phyloP scores from a whole-genome alignment of 306 rosid species.

The Vachellia pachyceras region DNA sequence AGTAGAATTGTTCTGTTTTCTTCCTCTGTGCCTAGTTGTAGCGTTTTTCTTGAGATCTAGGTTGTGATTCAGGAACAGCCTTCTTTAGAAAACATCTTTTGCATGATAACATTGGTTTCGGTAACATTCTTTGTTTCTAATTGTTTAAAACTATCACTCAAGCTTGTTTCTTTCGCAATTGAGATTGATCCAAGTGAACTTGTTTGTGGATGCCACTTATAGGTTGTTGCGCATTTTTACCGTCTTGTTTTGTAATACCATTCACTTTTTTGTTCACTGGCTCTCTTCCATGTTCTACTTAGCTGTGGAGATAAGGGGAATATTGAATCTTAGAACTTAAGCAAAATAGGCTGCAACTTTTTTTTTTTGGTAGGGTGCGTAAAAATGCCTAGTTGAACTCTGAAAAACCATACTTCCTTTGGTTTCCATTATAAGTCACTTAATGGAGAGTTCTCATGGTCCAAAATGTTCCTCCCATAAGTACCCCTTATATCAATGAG shows the following conservation, averaged over 20 bases:
- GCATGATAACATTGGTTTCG: constrained; percentile 10
- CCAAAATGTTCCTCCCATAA: neutral
- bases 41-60: constrained; percentile 29
- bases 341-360: neutral
- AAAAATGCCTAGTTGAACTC: constrained; percentile 1
- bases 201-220: constrained; percentile 30
- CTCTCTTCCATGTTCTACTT: constrained; percentile 8
- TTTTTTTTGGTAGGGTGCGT: neutral
- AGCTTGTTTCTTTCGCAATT: constrained; percentile 29
- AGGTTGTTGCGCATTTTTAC: neutral
- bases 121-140: neutral
- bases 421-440: neutral
- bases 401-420: constrained; percentile 1
- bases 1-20: neutral
- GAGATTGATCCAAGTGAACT: constrained; percentile 21
- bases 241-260: neutral
- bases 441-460: neutral
- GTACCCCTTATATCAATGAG: neutral
- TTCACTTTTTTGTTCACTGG: neutral
- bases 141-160: neutral
- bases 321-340: neutral
- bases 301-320: constrained; percentile 16
- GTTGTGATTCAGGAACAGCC: constrained; percentile 4
- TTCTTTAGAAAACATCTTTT: neutral
- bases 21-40: neutral